Conservation (phyloP, 371 early-diverging fungal genomes). For the Syncephalastrum monosporum region DNA sequence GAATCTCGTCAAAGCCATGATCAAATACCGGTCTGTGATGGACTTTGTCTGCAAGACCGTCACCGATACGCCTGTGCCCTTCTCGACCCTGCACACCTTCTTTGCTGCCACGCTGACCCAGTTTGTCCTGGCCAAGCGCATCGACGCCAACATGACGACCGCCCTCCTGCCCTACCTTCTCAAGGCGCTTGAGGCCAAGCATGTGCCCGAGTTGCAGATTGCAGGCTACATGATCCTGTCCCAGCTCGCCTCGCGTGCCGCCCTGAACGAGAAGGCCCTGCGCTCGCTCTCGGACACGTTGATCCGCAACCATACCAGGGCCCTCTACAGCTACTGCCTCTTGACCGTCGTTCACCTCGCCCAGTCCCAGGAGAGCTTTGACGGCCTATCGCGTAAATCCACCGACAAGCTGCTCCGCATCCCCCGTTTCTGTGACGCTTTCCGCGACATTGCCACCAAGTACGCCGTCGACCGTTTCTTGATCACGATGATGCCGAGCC, state of each 20-base stretch:
- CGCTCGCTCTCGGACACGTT: conserved; percentile 43
- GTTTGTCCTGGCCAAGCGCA: conserved; percentile 48
- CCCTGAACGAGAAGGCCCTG: conserved; percentile 52
- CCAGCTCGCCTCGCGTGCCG: conserved; percentile 56
- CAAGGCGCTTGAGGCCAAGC: conserved; percentile 46
- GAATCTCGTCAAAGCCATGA: conserved; percentile 57
- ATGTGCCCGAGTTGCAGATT: conserved; percentile 53
- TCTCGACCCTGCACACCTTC: conserved; percentile 64
- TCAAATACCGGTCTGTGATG: conserved; percentile 59
- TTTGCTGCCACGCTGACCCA: conserved; percentile 65
- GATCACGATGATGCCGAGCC: conserved; percentile 28
- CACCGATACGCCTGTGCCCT: conserved; percentile 36
- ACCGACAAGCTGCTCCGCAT: conserved; percentile 33
- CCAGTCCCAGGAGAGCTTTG: conserved; percentile 61
- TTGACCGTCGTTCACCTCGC: conserved; percentile 65
- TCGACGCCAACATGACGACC: conserved; percentile 47
- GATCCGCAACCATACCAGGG: conserved; percentile 32
- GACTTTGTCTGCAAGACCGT: conserved; percentile 69
- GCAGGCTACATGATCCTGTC: conserved; percentile 71
- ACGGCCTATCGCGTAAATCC: conserved; percentile 41
- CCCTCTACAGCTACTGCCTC: conserved; percentile 40
- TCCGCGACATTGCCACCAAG: conserved; percentile 48
- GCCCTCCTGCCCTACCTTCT: conserved; percentile 63
- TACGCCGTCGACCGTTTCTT: conserved; percentile 58
- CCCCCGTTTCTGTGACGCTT: conserved; percentile 26